phyloP scores from a whole-genome alignment of 2,329 filamentous ascomycete genomes.

The Hansfordia pulvinata region DNA sequence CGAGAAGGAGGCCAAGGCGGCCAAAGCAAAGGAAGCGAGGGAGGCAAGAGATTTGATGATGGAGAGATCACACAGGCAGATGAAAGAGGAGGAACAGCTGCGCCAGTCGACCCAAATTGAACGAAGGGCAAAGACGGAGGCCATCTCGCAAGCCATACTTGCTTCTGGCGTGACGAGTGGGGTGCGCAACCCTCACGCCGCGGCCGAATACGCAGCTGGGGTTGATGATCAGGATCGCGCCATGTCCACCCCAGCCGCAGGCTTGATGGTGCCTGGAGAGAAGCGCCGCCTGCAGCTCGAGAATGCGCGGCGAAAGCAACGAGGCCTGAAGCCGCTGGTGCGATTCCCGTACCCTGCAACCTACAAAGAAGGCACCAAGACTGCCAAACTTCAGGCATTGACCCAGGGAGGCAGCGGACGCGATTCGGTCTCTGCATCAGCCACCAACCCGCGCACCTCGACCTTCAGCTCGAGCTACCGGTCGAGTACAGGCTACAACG shows the following conservation, averaged over 20 bases:
- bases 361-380: conserved; percentile 16
- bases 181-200: conserved; percentile 12
- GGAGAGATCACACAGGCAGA: conserved; percentile 8
- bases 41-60: conserved; percentile 12
- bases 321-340: conserved; percentile 13
- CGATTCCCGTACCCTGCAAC: conserved; percentile 10
- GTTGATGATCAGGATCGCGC: conserved; percentile 6
- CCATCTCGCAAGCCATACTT: conserved; percentile 14
- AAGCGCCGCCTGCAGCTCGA: conserved; percentile 12
- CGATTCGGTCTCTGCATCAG: conserved; percentile 16
- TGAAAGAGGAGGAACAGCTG: conserved; percentile 7
- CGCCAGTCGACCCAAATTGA: conserved; percentile 8
- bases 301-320: conserved; percentile 14
- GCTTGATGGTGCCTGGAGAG: conserved; percentile 7
- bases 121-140: conserved; percentile 6
- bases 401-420: conserved; percentile 9
- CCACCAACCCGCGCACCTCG: conserved; percentile 16
- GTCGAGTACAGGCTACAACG: conserved; percentile 18
- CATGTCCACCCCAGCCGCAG: not conserved
- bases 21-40: conserved; percentile 8
- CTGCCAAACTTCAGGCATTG: conserved; percentile 14
- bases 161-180: conserved; percentile 14
- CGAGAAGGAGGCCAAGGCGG: conserved; percentile 8
- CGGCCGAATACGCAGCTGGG: conserved; percentile 10
- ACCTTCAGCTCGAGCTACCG: conserved; percentile 19